Evolutionary conservation across 768 basidiomycete species (phyloP).

Genomic region (Ephemerocybe angulata): DNA sequence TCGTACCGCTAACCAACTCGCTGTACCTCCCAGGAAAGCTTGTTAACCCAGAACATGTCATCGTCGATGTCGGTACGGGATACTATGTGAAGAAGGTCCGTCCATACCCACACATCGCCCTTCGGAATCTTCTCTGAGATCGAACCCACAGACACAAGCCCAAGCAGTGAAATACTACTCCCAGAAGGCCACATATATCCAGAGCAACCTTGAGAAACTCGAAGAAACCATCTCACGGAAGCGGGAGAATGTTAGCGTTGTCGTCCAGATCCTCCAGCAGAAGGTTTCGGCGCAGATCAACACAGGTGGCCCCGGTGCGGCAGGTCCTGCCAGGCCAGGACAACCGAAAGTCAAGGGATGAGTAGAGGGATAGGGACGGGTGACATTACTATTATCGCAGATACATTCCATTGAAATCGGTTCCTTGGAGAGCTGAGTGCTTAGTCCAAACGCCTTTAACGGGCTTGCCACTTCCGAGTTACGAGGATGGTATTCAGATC

Average conservation of each 20-base stretch:
- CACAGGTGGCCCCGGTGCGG: background rate
- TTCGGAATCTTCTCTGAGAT: background rate
- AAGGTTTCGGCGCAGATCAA: slow-evolving; percentile 41
- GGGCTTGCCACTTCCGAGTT: too few species aligned
- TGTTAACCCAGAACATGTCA: slow-evolving; percentile 76
- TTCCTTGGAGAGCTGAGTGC: too few species aligned
- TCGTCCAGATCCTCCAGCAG: slow-evolving; percentile 70
- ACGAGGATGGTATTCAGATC: too few species aligned
- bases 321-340: background rate
- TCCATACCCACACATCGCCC: background rate
- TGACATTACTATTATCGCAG: too few species aligned
- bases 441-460: too few species aligned
- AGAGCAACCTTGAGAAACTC: slow-evolving; percentile 76
- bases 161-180: slow-evolving; percentile 83
- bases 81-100: slow-evolving; percentile 93
- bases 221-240: slow-evolving; percentile 90
- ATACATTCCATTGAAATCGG: too few species aligned
- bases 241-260: slow-evolving; percentile 79
- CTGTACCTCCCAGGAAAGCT: slow-evolving; percentile 94
- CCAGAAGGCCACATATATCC: slow-evolving; percentile 77
- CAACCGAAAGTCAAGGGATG: background rate
- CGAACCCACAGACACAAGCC: slow-evolving; percentile 58
- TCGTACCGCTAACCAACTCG: slow-evolving; percentile 92
- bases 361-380: background rate
- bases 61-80: slow-evolving; percentile 94